Evolutionary conservation across 345 rosid genomes (phyloP), one percentile per base, ranked within the genome.

Genomic region (Gossypium turneri): DNA sequence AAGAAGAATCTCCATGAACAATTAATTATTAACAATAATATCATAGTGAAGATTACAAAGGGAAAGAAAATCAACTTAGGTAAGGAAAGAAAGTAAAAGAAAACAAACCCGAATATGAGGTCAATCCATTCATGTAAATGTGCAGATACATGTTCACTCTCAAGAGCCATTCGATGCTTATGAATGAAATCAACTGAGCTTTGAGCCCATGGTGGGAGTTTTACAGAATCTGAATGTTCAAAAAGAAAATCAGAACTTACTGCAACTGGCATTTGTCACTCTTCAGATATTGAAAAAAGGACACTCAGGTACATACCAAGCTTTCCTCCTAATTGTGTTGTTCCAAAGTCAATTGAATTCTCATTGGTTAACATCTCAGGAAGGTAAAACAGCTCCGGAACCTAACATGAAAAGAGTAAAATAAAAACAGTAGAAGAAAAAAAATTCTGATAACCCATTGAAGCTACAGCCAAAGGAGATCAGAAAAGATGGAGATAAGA

Each of bases 71-170:
- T 5, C 9, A 19, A 43, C 11, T 38, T 17, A 24, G 44, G 43
- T 19, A 64, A 17, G 24, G 20, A 6, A 8, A 38, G 48, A 53
- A 11, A 45, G 53, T 11, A 45, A 34, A 12, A 65, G 57, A 67
- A 67, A 77, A 81, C 84, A 56, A 72, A 93, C 99, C 99, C 99
- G 80, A 92, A 96, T 75, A 96, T 84, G 77, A 96, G 99, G 84
- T 96, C 97, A 72, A 96, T 91, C 99, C 99, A 96, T 77, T 93
- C 97, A 83, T 96, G 94, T 87, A 96, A 84, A 88, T 90, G 94
- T 72, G 89, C 92, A 63, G 99, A 96, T 47, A 89, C 98, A 86
- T 96, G 87, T 69, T 96, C 98, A 66, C 99, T 96, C 84, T 96
- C 99, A 71, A 96, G 93, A 82, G 98, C 98, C 89, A 76, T 86